phyloP scores from a whole-genome alignment of 1,284 basidiomycete species.

The Moesziomyces antarcticus region DNA sequence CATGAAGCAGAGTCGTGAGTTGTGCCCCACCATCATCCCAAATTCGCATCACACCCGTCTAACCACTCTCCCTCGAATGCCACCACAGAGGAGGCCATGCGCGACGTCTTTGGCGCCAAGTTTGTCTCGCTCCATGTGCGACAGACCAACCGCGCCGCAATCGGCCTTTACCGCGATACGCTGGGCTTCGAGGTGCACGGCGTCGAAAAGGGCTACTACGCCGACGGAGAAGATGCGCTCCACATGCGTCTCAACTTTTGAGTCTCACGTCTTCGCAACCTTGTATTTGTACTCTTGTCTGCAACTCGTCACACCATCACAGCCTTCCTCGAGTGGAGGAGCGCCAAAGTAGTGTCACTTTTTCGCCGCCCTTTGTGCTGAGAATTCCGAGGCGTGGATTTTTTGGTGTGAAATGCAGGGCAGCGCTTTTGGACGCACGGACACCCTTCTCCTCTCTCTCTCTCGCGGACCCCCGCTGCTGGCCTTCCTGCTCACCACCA shows the following conservation, averaged over 20 bases:
- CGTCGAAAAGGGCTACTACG: conserved; percentile 65
- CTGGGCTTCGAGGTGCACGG: conserved; percentile 66
- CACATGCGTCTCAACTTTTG: conserved; percentile 63
- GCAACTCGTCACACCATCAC: conserved; percentile 1
- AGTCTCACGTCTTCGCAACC: background rate
- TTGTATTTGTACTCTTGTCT: conserved; percentile 21
- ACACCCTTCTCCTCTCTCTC: no score
- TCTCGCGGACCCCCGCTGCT: no score
- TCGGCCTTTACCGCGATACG: conserved; percentile 63
- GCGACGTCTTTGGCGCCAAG: conserved; percentile 64
- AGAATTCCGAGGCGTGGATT: no score
- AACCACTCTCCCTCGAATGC: background rate
- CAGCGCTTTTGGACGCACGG: no score
- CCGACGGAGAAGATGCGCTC: conserved; percentile 65
- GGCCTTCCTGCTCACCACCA: no score
- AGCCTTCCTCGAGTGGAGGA: background rate
- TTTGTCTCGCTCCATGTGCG: conserved; percentile 66
- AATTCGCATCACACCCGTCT: background rate
- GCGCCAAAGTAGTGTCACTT: no score
- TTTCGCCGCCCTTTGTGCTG: no score
- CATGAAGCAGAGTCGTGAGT: conserved; percentile 67
- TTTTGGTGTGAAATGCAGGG: no score
- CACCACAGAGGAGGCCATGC: conserved; percentile 63
- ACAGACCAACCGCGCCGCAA: conserved; percentile 66
- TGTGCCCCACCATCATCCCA: no score